A percentile compares a stretch with the other conserved stretches of the same genome.
These are phyloP conservation scores for Phaeophleospora eucalypticola DNA, from an alignment of 2,329 filamentous ascomycete genomes.

Conservation along the genomic window DNA sequence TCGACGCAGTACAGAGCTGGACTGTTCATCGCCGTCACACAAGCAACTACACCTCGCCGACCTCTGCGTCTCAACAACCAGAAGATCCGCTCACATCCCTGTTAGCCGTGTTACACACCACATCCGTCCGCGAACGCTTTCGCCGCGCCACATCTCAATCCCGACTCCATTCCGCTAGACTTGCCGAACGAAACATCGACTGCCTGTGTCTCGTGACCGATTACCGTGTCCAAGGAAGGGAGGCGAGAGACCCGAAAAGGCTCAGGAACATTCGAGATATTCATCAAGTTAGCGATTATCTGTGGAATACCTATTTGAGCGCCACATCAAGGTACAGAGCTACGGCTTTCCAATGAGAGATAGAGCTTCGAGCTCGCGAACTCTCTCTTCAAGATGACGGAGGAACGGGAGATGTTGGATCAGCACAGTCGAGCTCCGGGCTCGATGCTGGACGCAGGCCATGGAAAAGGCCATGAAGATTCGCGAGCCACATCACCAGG, in stretches of 20 bases:
- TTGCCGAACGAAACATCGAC: background rate
- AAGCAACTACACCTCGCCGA: background rate
- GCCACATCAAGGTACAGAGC: too few species aligned
- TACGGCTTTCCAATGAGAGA: background rate
- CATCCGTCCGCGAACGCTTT: background rate
- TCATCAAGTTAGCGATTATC: too few species aligned
- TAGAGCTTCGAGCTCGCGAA: background rate
- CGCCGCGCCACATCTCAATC: background rate
- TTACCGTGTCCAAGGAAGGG: background rate
- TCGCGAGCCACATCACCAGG: conserved; percentile 86
- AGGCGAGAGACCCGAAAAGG: background rate
- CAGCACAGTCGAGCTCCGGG: background rate
- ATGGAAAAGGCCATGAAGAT: conserved; percentile 57
- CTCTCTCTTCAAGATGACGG: conserved; percentile 21
- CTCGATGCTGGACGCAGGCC: conserved; percentile 11
- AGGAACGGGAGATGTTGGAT: conserved; percentile 6
- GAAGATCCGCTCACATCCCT: background rate
- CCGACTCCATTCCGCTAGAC: background rate
- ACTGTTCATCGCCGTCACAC: background rate
- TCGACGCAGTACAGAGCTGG: too few species aligned
- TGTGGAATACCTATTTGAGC: too few species aligned
- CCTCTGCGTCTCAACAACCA: background rate
- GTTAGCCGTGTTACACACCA: background rate
- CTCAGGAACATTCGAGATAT: too few species aligned
- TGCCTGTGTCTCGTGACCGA: background rate